Evolutionary conservation across 257 asterid genomes (phyloP).

Genomic region (Penstemon eatonii): DNA sequence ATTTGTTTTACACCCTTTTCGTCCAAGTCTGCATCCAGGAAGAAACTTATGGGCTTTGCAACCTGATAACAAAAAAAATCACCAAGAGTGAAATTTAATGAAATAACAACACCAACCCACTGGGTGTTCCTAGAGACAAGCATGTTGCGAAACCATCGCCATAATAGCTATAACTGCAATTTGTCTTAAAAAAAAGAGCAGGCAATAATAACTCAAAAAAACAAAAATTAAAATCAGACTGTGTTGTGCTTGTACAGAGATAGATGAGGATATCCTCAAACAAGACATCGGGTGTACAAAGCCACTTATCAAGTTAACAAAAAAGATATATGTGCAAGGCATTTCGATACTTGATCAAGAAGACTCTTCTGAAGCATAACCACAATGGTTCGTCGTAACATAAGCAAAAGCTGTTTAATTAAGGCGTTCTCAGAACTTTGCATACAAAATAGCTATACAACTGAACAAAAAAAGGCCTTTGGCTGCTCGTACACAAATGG

Average conservation of each 20-base stretch:
- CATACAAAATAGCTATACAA: conserved; percentile 3
- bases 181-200: conserved; percentile 1
- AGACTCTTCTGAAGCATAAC: conserved; percentile 19
- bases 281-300: too few relatives aligned
- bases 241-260: conserved; percentile 11
- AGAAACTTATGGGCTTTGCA: conserved; percentile 82
- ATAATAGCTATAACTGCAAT: conserved; percentile 9
- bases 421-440: conserved; percentile 14
- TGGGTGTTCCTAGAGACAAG: conserved; percentile 12
- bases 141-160: neutral
- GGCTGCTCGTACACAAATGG: conserved; percentile 22
- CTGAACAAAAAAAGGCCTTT: neutral
- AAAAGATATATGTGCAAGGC: conserved; percentile 1
- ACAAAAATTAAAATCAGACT: neutral
- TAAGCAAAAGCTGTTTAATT: conserved; percentile 2
- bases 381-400: neutral
- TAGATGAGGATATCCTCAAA: conserved; percentile 20
- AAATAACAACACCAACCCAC: conserved; percentile 19
- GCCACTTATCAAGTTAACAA: too few relatives aligned
- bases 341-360: neutral
- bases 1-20: conserved; percentile 89
- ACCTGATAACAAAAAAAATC: conserved; percentile 54
- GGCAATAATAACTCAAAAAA: conserved; percentile 4
- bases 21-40: conserved; percentile 62
- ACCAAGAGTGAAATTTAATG: conserved; percentile 18